A percentile compares a stretch with the other conserved stretches of the same genome.
phyloP scores from a whole-genome alignment of 2,329 filamentous ascomycete genomes.

The Cladosporium sp. region DNA sequence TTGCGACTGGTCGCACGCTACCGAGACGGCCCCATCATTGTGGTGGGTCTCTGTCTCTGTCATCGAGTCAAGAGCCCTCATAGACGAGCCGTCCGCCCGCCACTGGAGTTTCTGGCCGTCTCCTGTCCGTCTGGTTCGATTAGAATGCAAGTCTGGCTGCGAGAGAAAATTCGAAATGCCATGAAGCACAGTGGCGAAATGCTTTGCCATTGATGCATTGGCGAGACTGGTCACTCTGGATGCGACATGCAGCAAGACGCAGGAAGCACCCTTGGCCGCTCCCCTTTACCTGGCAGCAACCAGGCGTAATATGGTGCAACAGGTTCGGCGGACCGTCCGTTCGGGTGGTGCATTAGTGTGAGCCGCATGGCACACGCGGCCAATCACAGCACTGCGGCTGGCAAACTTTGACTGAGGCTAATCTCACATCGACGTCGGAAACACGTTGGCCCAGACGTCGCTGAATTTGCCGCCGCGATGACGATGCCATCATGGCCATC shows the following conservation, averaged over 20 bases:
- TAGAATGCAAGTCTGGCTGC: neutral
- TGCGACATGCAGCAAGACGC: neutral
- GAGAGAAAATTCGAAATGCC: neutral
- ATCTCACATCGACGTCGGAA: slow-evolving; percentile 15
- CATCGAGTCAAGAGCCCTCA: slow-evolving; percentile 16
- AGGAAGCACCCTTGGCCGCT: neutral
- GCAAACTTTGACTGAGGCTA: slow-evolving; percentile 16
- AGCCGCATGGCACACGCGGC: neutral
- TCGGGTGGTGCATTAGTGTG: slow-evolving; percentile 5
- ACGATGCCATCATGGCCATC: slow-evolving; percentile 13
- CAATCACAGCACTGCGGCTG: neutral
- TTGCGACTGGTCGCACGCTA: slow-evolving; percentile 14
- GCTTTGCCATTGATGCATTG: neutral
- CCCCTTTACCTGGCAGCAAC: slow-evolving; percentile 1
- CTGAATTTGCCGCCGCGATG: neutral
- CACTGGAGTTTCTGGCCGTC: neutral
- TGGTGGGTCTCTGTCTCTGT: slow-evolving; percentile 12
- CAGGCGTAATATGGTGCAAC: neutral
- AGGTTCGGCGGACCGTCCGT: slow-evolving; percentile 9
- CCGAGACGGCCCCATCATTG: slow-evolving; percentile 11
- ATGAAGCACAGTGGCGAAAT: neutral
- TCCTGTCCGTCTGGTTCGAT: neutral
- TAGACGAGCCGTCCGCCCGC: slow-evolving; percentile 3
- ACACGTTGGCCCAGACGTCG: slow-evolving; percentile 19
- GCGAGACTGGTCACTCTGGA: neutral